Evolutionary conservation across 441 rosid species (phyloP).

Genomic region (Gossypium gossypioides): DNA sequence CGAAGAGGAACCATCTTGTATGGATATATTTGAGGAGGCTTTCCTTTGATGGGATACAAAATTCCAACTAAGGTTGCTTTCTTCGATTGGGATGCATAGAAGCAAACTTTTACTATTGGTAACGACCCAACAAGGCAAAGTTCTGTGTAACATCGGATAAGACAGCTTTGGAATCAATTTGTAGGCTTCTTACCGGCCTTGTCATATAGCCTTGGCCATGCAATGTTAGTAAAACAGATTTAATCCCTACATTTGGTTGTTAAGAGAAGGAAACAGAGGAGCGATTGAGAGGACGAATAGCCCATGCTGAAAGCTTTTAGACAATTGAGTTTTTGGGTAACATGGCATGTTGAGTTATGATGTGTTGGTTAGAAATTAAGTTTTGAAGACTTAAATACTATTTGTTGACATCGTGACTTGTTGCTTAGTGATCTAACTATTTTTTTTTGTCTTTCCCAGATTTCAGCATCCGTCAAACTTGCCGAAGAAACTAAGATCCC

Average conservation of each 20-base stretch:
- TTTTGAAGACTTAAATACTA: not conserved
- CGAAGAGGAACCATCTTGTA: not conserved
- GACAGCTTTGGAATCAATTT: not conserved
- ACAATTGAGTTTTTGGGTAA: not conserved
- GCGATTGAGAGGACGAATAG: not conserved
- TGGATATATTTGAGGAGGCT: not conserved
- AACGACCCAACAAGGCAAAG: not conserved
- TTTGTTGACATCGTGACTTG: not conserved
- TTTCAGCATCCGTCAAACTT: constrained; percentile 39
- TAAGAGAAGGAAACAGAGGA: not conserved
- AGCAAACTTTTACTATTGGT: not conserved
- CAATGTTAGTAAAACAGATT: not conserved
- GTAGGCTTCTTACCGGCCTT: not conserved
- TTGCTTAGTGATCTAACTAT: not conserved
- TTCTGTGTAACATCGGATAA: not conserved
- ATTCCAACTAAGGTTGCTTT: not conserved
- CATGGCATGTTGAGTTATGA: not conserved
- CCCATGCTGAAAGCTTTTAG: not conserved
- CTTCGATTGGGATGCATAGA: not conserved
- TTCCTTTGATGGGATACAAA: not conserved
- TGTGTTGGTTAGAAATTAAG: not conserved
- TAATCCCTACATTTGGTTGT: not conserved
- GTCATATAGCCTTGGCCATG: not conserved
- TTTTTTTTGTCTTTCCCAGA: constrained; percentile 23
- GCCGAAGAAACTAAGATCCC: constrained; percentile 44